Conservation (phyloP, 208 protist species). For the Plasmodiophora brassicae region DNA sequence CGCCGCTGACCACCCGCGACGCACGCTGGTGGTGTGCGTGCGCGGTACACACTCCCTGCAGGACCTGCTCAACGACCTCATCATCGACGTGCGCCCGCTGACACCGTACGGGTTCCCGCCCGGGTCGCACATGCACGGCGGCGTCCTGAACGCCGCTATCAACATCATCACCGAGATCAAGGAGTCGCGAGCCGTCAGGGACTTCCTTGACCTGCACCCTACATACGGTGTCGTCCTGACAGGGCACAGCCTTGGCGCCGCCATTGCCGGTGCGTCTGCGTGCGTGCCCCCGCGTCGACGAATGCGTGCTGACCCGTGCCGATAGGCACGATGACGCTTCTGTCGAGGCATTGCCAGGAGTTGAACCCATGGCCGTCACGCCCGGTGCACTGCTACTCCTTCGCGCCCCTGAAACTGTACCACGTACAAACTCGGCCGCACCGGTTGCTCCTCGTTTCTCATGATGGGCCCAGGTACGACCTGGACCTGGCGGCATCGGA, state of each 20-base stretch:
- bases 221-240: not conserved
- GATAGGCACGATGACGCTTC: not conserved
- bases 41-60: not conserved
- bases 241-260: not conserved
- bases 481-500: not conserved
- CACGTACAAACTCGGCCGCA: no score
- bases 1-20: not conserved
- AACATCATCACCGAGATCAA: not conserved
- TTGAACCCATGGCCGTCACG: not conserved
- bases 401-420: not conserved
- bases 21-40: not conserved
- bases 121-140: not conserved
- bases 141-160: not conserved
- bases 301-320: no score
- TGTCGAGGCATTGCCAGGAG: not conserved
- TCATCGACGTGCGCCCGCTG: not conserved
- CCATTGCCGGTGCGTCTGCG: not conserved
- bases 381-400: not conserved
- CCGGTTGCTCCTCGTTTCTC: no score
- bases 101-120: not conserved
- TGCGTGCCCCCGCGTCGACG: no score
- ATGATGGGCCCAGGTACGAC: no score
- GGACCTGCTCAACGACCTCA: not conserved
- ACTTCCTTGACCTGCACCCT: not conserved
- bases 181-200: not conserved